Conservation (phyloP, 371 early-diverging fungal species). For the Rhizomucor pusillus region DNA sequence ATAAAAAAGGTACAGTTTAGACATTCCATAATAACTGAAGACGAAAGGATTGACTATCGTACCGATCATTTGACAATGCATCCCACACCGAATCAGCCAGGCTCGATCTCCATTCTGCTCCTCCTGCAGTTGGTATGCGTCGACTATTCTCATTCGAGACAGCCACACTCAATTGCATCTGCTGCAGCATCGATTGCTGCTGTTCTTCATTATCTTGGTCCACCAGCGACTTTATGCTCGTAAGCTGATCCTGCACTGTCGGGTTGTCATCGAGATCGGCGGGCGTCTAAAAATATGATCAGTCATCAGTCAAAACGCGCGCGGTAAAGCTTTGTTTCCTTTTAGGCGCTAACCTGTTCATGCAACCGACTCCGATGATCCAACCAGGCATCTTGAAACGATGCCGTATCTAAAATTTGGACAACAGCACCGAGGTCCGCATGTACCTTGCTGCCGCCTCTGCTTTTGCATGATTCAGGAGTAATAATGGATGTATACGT, state of each 20-base stretch:
- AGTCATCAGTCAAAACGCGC: no score
- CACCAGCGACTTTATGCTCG: no score
- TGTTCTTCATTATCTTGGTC: no score
- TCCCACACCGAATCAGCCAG: constrained; percentile 1
- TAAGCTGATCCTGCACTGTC: no score
- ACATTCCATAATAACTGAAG: no score
- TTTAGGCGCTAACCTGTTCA: neutral
- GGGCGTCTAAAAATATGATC: no score
- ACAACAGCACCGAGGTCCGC: constrained; percentile 5
- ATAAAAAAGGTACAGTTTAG: neutral
- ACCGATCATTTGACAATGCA: neutral
- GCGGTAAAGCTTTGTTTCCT: neutral
- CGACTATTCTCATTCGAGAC: neutral
- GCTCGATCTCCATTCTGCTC: constrained; percentile 1
- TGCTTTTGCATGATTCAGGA: neutral
- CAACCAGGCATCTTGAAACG: constrained; percentile 20
- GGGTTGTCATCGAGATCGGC: no score
- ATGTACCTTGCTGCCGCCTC: neutral
- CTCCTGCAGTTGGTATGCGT: neutral
- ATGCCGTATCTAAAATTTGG: constrained; percentile 9
- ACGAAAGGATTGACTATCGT: no score
- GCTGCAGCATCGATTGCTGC: no score
- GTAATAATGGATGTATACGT: neutral
- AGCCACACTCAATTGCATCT: no score
- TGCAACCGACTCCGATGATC: neutral